These are phyloP conservation scores for Begonia peltatifolia DNA, from an alignment of 306 rosid species.

Conservation along the genomic window DNA sequence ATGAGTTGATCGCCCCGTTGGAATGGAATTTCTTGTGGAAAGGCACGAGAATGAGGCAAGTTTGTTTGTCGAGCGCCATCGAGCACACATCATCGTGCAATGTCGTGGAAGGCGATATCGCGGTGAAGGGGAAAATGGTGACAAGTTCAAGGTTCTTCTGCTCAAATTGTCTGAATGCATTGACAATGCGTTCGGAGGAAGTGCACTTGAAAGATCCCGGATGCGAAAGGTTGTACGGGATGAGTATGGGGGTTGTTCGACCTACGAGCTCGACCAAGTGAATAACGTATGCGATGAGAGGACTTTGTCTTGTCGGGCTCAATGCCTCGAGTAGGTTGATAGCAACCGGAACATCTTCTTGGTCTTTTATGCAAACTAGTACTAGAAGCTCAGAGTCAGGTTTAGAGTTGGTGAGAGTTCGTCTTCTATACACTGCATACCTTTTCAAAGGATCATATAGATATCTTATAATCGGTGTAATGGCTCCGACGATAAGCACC, in stretches of 20 bases:
- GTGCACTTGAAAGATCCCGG: neutral
- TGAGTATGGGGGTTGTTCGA: conserved; percentile 12
- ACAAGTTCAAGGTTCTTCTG: conserved; percentile 3
- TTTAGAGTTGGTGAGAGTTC: conserved; percentile 12
- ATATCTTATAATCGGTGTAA: conserved; percentile 9
- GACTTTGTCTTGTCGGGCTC: conserved; percentile 15
- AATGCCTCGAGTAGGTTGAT: conserved; percentile 22
- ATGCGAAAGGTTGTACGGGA: conserved; percentile 8
- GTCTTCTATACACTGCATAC: conserved; percentile 9
- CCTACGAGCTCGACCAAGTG: conserved; percentile 21
- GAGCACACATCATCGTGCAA: conserved; percentile 24
- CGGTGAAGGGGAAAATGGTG: conserved; percentile 13
- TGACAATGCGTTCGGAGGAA: conserved; percentile 11
- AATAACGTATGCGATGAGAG: conserved; percentile 13
- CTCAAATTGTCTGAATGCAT: conserved; percentile 18
- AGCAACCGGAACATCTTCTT: no score
- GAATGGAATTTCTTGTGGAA: conserved; percentile 8
- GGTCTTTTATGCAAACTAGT: conserved; percentile 8
- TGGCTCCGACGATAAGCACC: conserved; percentile 7
- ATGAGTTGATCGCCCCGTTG: conserved; percentile 1
- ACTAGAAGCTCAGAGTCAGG: conserved; percentile 8
- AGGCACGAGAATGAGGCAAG: conserved; percentile 16
- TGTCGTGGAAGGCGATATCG: conserved; percentile 11
- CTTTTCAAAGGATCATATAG: conserved; percentile 24
- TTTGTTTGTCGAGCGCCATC: conserved; percentile 13